Evolutionary conservation across 768 basidiomycete genomes (phyloP).

Genomic region (Boletus barrowsii): DNA sequence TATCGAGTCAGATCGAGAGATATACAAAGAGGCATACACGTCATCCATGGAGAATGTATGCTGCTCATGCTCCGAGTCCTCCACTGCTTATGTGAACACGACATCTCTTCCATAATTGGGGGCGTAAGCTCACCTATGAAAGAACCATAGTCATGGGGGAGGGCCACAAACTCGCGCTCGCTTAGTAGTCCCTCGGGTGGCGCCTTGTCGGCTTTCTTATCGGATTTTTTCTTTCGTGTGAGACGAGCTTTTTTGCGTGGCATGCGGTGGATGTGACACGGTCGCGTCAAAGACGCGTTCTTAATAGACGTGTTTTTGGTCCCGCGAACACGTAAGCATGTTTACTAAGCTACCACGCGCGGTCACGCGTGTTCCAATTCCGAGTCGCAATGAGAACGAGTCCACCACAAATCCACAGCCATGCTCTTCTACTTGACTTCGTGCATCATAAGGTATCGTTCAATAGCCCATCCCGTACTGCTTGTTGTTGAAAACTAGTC

Average conservation of each 20-base stretch:
- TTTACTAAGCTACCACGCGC: not conserved
- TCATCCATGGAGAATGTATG: slow-evolving; percentile 33
- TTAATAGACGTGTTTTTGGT: slow-evolving; percentile 26
- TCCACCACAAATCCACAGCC: not conserved
- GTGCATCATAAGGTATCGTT: slow-evolving; percentile 38
- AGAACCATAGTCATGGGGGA: slow-evolving; percentile 3
- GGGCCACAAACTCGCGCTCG: slow-evolving; percentile 8
- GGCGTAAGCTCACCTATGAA: slow-evolving; percentile 17
- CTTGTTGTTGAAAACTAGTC: not conserved
- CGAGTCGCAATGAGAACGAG: not conserved
- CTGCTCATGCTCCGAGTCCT: slow-evolving; percentile 5
- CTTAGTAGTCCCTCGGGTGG: slow-evolving; percentile 6
- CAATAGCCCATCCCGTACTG: slow-evolving; percentile 26
- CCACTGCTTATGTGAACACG: slow-evolving; percentile 5
- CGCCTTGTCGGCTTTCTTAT: not conserved
- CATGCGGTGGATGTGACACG: slow-evolving; percentile 15
- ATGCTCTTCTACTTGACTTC: slow-evolving; percentile 46
- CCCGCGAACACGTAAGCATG: slow-evolving; percentile 22
- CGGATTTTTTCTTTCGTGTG: slow-evolving; percentile 14
- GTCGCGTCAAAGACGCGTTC: slow-evolving; percentile 26
- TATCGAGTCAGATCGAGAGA: not conserved
- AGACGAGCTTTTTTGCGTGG: slow-evolving; percentile 21
- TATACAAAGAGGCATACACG: slow-evolving; percentile 24
- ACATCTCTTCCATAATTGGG: not conserved
- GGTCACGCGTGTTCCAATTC: slow-evolving; percentile 8